Base-by-base conservation (phyloP, 768 basidiomycete genomes). In the Rhodotorula paludigena region DNA sequence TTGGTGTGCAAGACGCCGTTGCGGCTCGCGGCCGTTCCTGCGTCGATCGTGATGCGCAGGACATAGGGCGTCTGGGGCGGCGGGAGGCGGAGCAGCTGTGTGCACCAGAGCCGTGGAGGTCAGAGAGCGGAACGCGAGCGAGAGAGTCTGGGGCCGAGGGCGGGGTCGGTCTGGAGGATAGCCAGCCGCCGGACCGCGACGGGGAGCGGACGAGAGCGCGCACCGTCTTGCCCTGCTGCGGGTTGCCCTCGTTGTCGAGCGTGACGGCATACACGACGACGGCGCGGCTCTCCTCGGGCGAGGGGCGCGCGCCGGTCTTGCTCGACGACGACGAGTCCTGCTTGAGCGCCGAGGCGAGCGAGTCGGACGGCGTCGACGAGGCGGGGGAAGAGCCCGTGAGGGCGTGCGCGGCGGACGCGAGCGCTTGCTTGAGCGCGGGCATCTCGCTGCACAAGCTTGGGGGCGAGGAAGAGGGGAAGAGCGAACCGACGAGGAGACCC, bases 1-100 rank as follows among this genome's bases (percentile, higher is more conserved):
- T 98, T 97, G 64, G 92, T 94, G 81, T 88, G 91, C 78, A 99
- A 89, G 2, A 92, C 84, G 58, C 92, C 96, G 74, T 93, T 90
- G 75, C 85, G 87, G 14, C 90, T 85, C 16, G 91, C 90, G 4
- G 90, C 87, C 5, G 92, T 92, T 12, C 96, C 96, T 1, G 94
- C 89, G 54, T 93, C 89, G 57, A 98, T 83, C 28, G 89, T 87
- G 42, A 99, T 88, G 60, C 96, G 87, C 35, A 99, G 81, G 56
- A 98, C 84, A 77, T 98, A 99, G 25, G 81, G 81, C 1, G 51
- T 69, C 76, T 86, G 83, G 32, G 93, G 90, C 18, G 96, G 92
- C 15, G 96, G 96, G 25, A 99, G 85, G 47, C 96, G 92, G 74
- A 94, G 88, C 78, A 98, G 97, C 96, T 97, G 73, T 8, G 3